phyloP scores from a whole-genome alignment of 306 rosid species.

The Vigna radiata region DNA sequence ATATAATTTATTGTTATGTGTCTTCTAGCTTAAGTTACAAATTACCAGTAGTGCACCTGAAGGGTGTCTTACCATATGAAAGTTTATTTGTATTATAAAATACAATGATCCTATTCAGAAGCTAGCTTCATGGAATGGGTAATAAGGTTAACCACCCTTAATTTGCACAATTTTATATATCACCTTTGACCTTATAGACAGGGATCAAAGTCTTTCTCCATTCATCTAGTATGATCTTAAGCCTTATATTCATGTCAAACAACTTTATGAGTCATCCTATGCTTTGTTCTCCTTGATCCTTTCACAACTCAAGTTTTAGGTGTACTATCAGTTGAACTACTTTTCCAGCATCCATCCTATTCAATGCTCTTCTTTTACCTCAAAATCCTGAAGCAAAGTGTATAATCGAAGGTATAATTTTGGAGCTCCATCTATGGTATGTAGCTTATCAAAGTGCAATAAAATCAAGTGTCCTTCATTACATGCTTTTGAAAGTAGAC shows the following conservation, averaged over 20 bases:
- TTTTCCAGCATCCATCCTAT: background rate
- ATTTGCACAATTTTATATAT: background rate
- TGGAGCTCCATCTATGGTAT: background rate
- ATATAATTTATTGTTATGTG: background rate
- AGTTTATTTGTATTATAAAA: constrained; percentile 8
- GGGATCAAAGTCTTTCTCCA: background rate
- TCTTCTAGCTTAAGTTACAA: background rate
- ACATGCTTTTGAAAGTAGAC: background rate
- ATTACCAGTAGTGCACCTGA: background rate
- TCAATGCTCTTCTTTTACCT: background rate
- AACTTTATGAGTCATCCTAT: background rate
- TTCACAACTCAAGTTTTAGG: background rate
- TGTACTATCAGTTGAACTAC: background rate
- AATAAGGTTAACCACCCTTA: background rate
- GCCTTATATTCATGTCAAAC: background rate
- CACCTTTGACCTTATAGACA: background rate
- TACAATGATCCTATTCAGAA: background rate
- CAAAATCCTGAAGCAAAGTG: background rate
- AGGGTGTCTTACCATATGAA: background rate
- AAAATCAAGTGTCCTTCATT: background rate
- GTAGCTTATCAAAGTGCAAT: background rate
- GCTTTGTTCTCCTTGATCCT: background rate
- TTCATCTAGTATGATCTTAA: background rate
- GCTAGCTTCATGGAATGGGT: background rate
- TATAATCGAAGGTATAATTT: background rate